phyloP scores from a whole-genome alignment of 306 rosid species.

The Mimosa bimucronata region DNA sequence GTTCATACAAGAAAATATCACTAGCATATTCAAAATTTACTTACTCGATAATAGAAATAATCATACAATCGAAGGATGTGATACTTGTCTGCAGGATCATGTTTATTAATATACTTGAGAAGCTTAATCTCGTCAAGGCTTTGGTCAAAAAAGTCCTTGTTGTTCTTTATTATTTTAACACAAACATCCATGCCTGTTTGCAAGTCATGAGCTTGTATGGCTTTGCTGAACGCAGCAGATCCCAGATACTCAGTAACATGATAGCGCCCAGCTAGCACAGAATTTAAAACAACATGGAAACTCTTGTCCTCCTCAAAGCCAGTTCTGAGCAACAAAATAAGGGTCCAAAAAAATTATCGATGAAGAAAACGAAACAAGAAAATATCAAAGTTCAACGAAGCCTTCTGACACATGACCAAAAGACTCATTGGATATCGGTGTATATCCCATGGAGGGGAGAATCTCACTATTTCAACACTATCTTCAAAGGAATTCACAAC shows the following conservation, averaged over 20 bases:
- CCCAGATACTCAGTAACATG: constrained; percentile 99
- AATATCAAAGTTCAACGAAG: neutral
- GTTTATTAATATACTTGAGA: constrained; percentile 95
- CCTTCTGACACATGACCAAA: neutral
- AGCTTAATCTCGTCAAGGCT: constrained; percentile 99
- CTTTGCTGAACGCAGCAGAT: constrained; percentile 99
- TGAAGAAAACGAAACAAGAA: neutral
- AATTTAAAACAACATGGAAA: constrained; percentile 92
- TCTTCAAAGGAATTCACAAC: constrained; percentile 23
- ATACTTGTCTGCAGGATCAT: constrained; percentile 94
- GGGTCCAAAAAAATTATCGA: constrained; percentile 41
- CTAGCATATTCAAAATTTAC: constrained; percentile 42
- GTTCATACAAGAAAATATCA: constrained; percentile 10
- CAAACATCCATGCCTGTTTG: constrained; percentile 99
- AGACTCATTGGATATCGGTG: neutral
- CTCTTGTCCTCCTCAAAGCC: constrained; percentile 99
- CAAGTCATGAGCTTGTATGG: constrained; percentile 97
- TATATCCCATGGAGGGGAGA: constrained; percentile 1
- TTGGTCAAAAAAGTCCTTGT: constrained; percentile 99
- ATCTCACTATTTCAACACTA: constrained; percentile 22
- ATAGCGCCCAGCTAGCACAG: constrained; percentile 96
- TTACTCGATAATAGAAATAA: constrained; percentile 94
- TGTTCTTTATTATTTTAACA: constrained; percentile 97
- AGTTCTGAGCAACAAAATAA: constrained; percentile 71
- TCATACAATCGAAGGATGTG: constrained; percentile 96